Conservation (phyloP, 1,284 basidiomycete species). For the Cystobasidiaceae sp. region DNA sequence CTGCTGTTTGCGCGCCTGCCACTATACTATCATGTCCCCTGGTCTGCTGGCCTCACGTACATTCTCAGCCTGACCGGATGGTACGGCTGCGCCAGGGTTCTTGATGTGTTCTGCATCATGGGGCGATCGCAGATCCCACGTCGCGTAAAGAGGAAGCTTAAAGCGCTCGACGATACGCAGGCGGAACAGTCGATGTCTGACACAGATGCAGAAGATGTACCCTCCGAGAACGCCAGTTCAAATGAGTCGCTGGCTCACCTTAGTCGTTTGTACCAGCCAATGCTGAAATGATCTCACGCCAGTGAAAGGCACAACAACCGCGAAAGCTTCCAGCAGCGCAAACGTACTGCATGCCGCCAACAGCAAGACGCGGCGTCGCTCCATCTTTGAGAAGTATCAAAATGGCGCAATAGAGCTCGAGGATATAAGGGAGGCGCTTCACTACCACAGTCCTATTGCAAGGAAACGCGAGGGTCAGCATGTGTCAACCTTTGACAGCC, state of each 20-base stretch:
- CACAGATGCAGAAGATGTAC: slow-evolving; percentile 15
- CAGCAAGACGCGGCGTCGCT: neutral
- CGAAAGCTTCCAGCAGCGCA: too few relatives aligned
- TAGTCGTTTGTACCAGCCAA: too few relatives aligned
- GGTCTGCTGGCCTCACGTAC: slow-evolving; percentile 24
- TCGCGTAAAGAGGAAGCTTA: slow-evolving; percentile 27
- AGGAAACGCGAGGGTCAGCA: too few relatives aligned
- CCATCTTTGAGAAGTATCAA: slow-evolving; percentile 1
- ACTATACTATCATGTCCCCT: slow-evolving; percentile 20
- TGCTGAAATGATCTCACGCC: too few relatives aligned
- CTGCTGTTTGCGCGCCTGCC: slow-evolving; percentile 24
- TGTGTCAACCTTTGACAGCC: too few relatives aligned
- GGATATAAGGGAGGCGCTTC: slow-evolving; percentile 9
- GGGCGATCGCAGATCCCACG: slow-evolving; percentile 3
- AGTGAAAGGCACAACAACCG: too few relatives aligned
- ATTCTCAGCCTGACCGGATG: slow-evolving; percentile 27
- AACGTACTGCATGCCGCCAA: neutral
- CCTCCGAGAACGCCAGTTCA: neutral
- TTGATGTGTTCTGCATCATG: slow-evolving; percentile 24
- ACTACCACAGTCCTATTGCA: neutral
- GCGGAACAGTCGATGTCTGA: slow-evolving; percentile 3
- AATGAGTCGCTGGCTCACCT: neutral
- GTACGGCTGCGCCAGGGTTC: slow-evolving; percentile 21
- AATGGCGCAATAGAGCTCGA: slow-evolving; percentile 1
- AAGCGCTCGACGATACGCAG: slow-evolving; percentile 20